Evolutionary conservation across 768 basidiomycete species (phyloP), one percentile per base, ranked within the genome.

Genomic region (Boletus edulis): DNA sequence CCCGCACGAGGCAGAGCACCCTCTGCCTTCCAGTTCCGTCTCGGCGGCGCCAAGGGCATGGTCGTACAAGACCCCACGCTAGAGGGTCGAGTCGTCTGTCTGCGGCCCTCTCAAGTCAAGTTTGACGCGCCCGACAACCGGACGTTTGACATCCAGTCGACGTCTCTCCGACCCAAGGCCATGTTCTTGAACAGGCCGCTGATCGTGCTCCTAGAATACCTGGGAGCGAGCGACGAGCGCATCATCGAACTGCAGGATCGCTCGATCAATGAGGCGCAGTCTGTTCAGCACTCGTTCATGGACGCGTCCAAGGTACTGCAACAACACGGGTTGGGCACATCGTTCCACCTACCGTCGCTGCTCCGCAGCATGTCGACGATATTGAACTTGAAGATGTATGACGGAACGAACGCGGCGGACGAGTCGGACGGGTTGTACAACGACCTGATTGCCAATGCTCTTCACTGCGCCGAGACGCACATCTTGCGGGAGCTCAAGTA

Each of bases 401-500:
- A 62, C 22, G 57, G 57, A 22, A 39, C 52, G 31, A 38, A 49
- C 17, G 47, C 11, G n/a, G 3, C 34, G 20, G 41, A 27, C 27
- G 48, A 24, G 27, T 4, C 12, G 24, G 56, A 47, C 0, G 35
- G 55, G 10, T 57, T 73, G 56, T 57, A 63, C 32, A 74, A 76
- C 49, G 70, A 72, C 22, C 59, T 82, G 43, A 66, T 81, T 22
- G 58, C 62, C 37, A 73, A 70, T 0, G 45, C 69, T 11, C 41
- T 82, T 48, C 65, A 69, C 31, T 78, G 69, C 51, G 73, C 71
- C 1, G 72, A 72, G 39, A 77, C 74, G 8, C 78, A 81, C 56
- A 71, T 78, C 11, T 67, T 84, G 31, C 74, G 82, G 7, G 76
- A 78, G 46, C 69, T 83, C 63, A 83, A 82, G 61, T 76, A 77